Evolutionary conservation across 192 early-diverging fungal genomes (phyloP).

Genomic region (Entomortierella beljakovae): DNA sequence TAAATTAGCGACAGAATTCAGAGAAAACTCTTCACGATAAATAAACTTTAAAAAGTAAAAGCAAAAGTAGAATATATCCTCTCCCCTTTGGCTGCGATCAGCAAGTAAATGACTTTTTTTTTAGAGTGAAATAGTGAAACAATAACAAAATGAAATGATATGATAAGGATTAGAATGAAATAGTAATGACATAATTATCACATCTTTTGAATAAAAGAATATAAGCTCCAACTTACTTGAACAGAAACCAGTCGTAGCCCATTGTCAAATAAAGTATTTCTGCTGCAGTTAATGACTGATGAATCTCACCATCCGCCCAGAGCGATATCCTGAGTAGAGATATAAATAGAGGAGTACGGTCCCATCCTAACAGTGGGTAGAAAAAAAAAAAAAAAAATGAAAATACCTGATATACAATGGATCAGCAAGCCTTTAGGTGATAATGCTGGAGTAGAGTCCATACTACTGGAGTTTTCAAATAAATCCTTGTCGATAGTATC

Average conservation of each 20-base stretch:
- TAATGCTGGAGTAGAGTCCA: not conserved
- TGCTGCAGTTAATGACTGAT: constrained; percentile 50
- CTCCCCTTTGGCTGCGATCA: constrained; percentile 50
- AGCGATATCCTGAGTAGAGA: constrained; percentile 47
- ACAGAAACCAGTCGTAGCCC: constrained; percentile 55
- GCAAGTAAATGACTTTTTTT: constrained; percentile 37
- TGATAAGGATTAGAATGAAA: no score
- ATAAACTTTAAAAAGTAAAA: constrained; percentile 55
- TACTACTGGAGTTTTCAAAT: not conserved
- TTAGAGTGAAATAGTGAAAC: not conserved
- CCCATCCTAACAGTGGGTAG: constrained; percentile 33
- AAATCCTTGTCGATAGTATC: constrained; percentile 13
- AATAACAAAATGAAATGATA: no score
- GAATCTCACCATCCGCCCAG: constrained; percentile 52
- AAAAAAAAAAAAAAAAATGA: not conserved
- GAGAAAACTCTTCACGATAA: constrained; percentile 47
- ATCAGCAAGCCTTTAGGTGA: constrained; percentile 35
- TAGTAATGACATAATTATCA: not conserved
- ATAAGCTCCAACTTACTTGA: constrained; percentile 22
- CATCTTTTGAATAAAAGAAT: not conserved
- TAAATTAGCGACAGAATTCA: constrained; percentile 22
- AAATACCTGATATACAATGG: constrained; percentile 48
- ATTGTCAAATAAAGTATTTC: constrained; percentile 54
- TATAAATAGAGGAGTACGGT: constrained; percentile 52
- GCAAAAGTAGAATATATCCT: constrained; percentile 57